Percentiles rank a stretch among this genome's conserved stretches.
phyloP scores from a whole-genome alignment of 1,139 yeast species.

The Hansenula sp. region DNA sequence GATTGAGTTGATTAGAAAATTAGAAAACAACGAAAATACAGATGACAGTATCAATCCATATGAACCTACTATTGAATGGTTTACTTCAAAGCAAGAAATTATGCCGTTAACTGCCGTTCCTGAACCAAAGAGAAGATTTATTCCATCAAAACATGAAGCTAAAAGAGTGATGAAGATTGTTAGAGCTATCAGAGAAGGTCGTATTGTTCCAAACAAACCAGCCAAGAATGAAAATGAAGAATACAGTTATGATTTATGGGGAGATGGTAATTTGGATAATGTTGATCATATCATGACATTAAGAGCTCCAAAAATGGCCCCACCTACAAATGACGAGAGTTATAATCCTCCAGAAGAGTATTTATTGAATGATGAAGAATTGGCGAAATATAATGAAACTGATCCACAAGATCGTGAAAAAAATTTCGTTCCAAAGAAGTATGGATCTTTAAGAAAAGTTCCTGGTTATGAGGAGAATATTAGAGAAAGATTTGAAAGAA shows the following conservation, averaged over 20 bases:
- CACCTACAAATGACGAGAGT: constrained; percentile 95
- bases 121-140: constrained; percentile 95
- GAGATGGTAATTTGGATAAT: constrained; percentile 52
- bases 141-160: constrained; percentile 96
- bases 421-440: constrained; percentile 82
- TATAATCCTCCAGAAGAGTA: constrained; percentile 98
- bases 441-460: constrained; percentile 77
- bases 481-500: constrained; percentile 90
- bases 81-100: constrained; percentile 77
- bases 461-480: constrained; percentile 88
- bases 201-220: constrained; percentile 71
- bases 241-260: constrained; percentile 80
- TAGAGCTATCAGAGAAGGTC: constrained; percentile 92
- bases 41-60: constrained; percentile 82
- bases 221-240: constrained; percentile 48
- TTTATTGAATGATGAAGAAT: constrained; percentile 74
- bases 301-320: constrained; percentile 92
- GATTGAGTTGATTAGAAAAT: constrained; percentile 79
- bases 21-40: constrained; percentile 81
- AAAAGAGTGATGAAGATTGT: constrained; percentile 95
- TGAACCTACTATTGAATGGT: constrained; percentile 95
- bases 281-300: constrained; percentile 81
- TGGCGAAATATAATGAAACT: constrained; percentile 62
- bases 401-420: constrained; percentile 79
- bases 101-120: constrained; percentile 94